Percentiles rank a stretch among this genome's conserved stretches.
These are phyloP conservation scores for Fistulifera solaris DNA, from an alignment of 108 stramenopile species.

Conservation along the genomic window DNA sequence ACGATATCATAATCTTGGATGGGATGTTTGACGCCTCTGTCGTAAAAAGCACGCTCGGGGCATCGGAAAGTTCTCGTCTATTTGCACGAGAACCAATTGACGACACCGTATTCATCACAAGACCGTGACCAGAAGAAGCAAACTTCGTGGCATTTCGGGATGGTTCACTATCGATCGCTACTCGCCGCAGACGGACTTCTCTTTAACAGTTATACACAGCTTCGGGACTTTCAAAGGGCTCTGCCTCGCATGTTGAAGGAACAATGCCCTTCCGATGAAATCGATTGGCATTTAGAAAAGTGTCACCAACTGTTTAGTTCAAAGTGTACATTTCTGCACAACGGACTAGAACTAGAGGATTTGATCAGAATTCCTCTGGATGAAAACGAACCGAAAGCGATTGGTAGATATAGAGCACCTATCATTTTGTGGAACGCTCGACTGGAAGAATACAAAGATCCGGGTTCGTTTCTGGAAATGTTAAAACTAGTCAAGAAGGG, in stretches of 20 bases:
- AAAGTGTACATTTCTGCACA: constrained; percentile 11
- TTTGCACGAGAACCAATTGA: constrained; percentile 20
- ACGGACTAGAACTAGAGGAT: constrained; percentile 18
- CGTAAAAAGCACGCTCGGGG: constrained; percentile 6
- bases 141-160: constrained; percentile 20
- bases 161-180: constrained; percentile 17
- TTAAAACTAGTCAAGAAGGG: constrained; percentile 4
- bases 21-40: constrained; percentile 18
- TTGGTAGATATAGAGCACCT: background rate
- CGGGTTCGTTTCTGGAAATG: constrained; percentile 9
- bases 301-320: constrained; percentile 6
- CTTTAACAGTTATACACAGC: constrained; percentile 16
- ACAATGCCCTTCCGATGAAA: constrained; percentile 15
- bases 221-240: constrained; percentile 6
- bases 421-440: constrained; percentile 21
- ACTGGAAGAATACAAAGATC: constrained; percentile 20
- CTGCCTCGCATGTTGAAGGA: constrained; percentile 15
- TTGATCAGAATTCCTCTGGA: background rate
- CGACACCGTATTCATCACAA: constrained; percentile 14
- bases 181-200: constrained; percentile 15
- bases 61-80: constrained; percentile 9
- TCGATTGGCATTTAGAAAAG: constrained; percentile 11
- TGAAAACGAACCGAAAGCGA: background rate
- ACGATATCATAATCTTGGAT: constrained; percentile 12
- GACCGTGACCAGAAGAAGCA: constrained; percentile 13